Evolutionary conservation across 768 basidiomycete species (phyloP), one percentile per base, ranked within the genome.

Genomic region (Russula dissimulans): DNA sequence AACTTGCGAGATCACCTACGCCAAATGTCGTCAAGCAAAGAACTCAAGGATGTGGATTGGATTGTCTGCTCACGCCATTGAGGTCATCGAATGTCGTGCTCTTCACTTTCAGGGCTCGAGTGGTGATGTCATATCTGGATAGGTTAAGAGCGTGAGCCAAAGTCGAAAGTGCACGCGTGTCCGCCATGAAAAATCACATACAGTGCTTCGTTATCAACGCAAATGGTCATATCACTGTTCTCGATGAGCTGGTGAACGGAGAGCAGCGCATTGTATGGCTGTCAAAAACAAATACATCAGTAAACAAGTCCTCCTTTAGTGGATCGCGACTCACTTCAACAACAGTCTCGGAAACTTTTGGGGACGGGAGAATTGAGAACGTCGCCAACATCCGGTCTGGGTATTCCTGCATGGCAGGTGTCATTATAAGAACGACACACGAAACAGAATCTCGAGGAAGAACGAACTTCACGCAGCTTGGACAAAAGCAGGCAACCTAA

Each of bases 211-310:
- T 94, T 94, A 69, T 94, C 91, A 50, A 93, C 82, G 69, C 87
- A 89, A 58, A 94, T 78, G 0, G 87, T 87, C 49, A 94, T 73
- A 71, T 95, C 93, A 47, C 86, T 81, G 69, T 86, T 90, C 64
- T 95, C 93, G 3, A 92, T 79, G n/a, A 95, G 82, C 73, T 95
- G 92, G 70, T 95, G 87, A 38, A 90, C 72, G 0, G 93, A 91
- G 10, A 95, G 80, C 56, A 91, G 75, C 0, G 89, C 82, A 66
- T 94, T 95, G 69, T 94, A 95, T 0, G 89, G 89, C 85, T 79
- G 22, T 29, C 53, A 31, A 44, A 17, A 45, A 46, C 34, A 18
- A 32, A n/a, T n/a, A 1, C 6, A 26, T 26, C 22, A 2, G 22
- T 26, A 26, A 17, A 10, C 34, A 12, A 17, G 22, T 41, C 29